Conservation (phyloP, 2,329 filamentous ascomycete genomes). For the Mycosphaerella arachidis region DNA sequence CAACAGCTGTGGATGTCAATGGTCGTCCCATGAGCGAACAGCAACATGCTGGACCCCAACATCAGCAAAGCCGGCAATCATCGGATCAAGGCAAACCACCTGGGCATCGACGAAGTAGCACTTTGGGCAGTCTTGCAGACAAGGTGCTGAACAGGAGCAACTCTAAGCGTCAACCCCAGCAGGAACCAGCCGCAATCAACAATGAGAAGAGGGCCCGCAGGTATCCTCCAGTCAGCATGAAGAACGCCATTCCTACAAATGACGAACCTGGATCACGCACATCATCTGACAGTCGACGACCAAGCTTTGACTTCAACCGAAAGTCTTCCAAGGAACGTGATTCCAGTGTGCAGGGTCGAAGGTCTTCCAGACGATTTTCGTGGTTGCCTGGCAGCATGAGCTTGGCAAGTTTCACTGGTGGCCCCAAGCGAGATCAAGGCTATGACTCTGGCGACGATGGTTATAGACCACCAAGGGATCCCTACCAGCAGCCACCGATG, state of each 20-base stretch:
- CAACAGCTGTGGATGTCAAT: conserved; percentile 44
- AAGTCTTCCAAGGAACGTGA: conserved; percentile 40
- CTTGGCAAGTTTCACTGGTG: conserved; percentile 38
- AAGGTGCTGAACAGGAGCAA: conserved; percentile 73
- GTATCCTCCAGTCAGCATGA: conserved; percentile 91
- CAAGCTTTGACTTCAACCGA: conserved; percentile 48
- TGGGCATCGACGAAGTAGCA: conserved; percentile 64
- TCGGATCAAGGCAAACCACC: conserved; percentile 60
- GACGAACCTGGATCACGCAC: conserved; percentile 51
- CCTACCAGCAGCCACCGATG: conserved; percentile 26
- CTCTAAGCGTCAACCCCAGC: conserved; percentile 32
- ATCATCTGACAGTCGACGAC: conserved; percentile 46
- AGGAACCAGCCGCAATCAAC: conserved; percentile 40
- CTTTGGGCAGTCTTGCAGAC: conserved; percentile 60
- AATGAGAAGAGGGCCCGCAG: conserved; percentile 60
- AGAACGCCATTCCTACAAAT: conserved; percentile 57
- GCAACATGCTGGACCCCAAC: conserved; percentile 42
- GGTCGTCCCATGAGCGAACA: conserved; percentile 55
- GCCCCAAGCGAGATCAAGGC: conserved; percentile 29
- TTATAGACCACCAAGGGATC: conserved; percentile 15
- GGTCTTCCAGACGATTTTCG: conserved; percentile 47
- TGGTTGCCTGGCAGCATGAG: conserved; percentile 48
- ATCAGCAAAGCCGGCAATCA: conserved; percentile 46
- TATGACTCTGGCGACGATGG: conserved; percentile 33
- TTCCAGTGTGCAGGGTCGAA: conserved; percentile 31